Evolutionary conservation across 768 basidiomycete species (phyloP).

Genomic region (Lentinula raphanica): DNA sequence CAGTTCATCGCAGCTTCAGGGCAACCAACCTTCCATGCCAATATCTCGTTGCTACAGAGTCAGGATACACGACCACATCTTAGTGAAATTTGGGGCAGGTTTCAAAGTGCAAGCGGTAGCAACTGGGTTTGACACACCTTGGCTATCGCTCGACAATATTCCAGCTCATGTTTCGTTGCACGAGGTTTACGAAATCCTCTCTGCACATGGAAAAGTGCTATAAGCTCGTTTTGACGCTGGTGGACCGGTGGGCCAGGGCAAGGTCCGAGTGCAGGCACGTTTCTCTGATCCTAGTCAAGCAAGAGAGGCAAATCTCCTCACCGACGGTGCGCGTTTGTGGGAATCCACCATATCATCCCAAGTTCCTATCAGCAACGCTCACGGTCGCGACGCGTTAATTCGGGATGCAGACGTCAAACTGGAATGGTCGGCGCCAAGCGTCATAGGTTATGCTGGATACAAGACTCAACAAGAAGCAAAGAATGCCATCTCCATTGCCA

Average conservation of each 20-base stretch:
- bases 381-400: conserved; percentile 31
- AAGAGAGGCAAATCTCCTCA: conserved; percentile 40
- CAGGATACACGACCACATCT: conserved; percentile 48
- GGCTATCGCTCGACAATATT: conserved; percentile 51
- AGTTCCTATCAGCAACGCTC: conserved; percentile 34
- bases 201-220: conserved; percentile 13
- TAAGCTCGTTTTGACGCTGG: conserved; percentile 13
- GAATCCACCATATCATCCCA: conserved; percentile 38
- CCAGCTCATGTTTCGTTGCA: conserved; percentile 27
- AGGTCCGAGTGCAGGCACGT: conserved; percentile 15
- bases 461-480: conserved; percentile 41
- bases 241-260: conserved; percentile 31
- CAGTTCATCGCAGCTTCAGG: neutral
- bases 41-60: conserved; percentile 17
- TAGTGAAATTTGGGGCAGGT: conserved; percentile 55
- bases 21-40: conserved; percentile 2
- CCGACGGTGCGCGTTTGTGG: conserved; percentile 43
- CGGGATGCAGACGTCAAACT: conserved; percentile 53
- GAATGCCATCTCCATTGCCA: conserved; percentile 41
- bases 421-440: conserved; percentile 53
- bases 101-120: conserved; percentile 50
- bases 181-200: conserved; percentile 33
- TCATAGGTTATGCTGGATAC: conserved; percentile 63
- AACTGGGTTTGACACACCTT: conserved; percentile 69
- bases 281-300: conserved; percentile 48